Evolutionary conservation across 2,329 filamentous ascomycete genomes (phyloP), one percentile per base, ranked within the genome.

Genomic region (Leptosphaerulina australis): DNA sequence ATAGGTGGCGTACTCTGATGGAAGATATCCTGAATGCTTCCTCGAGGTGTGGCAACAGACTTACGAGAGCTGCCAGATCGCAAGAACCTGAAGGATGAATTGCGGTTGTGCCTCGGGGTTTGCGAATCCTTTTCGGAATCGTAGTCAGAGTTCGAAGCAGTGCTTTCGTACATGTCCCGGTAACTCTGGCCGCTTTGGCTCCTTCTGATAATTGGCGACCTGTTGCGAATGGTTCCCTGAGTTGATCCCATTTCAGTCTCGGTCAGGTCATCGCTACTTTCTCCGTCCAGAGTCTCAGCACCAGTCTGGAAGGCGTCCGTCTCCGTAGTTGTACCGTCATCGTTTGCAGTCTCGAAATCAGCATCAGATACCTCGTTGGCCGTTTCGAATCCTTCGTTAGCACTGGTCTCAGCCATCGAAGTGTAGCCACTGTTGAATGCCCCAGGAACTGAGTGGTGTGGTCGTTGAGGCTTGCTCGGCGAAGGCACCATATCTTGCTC

Each of bases 261-360:
- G 0, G 91, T 96, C 37, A 88, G 78, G 59, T 91, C 88, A 54
- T 91, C 90, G 48, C 85, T 88, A 66, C 87, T 91, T 12, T 90
- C 88, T 63, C 81, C 81, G 44, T 79, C 80, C 56, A 86, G 75
- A 54, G 80, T 85, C 68, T 97, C 94, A 12, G 86, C 84, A n/a
- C 90, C 91, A 3, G 93, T 97, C 70, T 96, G 89, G 83, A 97
- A 97, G 56, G 91, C 91, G 61, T 97, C 93, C 9, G 91, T 96
- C 74, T 96, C 92, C 0, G 91, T 96, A 10, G 79, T 83, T 6
- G 77, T 81, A 46, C 66, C 73, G 22, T 83, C 83, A 21, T 97
- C 93, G 64, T 95, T 90, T 18, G 86, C 86, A 33, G 86, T 88
- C 68, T 88, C 85, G 54, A 88, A 88, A 30, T 79, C 81, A 36